Evolutionary conservation across 495 filamentous ascomycete species (phyloP).

Genomic region (Aspergillus incahuasiensis): DNA sequence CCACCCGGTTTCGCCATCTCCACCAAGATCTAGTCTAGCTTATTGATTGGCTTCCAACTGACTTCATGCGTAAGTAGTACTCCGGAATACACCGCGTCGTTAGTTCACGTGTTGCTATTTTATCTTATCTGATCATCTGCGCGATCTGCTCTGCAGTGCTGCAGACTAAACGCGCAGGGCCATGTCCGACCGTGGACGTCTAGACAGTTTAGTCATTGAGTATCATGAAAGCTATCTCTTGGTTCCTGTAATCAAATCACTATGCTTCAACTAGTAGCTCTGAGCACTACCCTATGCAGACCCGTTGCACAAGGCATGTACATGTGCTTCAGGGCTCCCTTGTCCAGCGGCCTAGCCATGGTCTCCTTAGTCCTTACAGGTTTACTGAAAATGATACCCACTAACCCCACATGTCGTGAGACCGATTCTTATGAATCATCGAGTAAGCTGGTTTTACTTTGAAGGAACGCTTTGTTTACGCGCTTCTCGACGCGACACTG

Average conservation of each 20-base stretch:
- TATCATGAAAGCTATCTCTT: too few relatives aligned
- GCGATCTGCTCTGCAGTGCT: too few relatives aligned
- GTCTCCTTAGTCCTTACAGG: background rate
- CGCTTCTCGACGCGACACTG: background rate
- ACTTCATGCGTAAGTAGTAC: background rate
- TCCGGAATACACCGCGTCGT: background rate
- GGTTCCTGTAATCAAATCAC: too few relatives aligned
- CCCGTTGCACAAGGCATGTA: background rate
- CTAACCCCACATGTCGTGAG: background rate
- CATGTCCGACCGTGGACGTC: too few relatives aligned
- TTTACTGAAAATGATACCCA: background rate
- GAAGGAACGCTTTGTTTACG: background rate
- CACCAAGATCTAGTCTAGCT: background rate
- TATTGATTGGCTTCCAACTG: background rate
- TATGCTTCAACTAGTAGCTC: too few relatives aligned
- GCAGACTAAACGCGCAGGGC: too few relatives aligned
- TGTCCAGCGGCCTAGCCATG: background rate
- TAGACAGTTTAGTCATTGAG: too few relatives aligned
- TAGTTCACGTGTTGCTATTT: background rate
- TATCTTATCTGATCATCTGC: conserved; percentile 9
- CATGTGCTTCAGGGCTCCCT: background rate
- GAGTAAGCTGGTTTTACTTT: background rate
- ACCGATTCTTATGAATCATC: conserved; percentile 5
- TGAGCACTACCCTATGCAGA: background rate
- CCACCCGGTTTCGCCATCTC: background rate